Base-by-base conservation (phyloP, 768 basidiomycete species). In the Kwoniella botswanensis region DNA sequence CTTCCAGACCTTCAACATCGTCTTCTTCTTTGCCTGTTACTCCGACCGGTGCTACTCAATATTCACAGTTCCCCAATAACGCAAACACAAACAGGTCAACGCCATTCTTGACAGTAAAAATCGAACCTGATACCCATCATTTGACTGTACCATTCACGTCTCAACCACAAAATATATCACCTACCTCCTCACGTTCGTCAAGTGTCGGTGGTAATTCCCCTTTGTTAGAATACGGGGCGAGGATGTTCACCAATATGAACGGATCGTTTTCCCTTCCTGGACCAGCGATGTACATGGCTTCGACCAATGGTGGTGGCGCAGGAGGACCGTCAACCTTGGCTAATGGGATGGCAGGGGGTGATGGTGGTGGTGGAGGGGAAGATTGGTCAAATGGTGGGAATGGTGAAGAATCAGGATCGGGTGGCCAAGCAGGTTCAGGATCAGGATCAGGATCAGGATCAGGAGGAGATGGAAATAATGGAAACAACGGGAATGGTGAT, bases 231-330 rank as follows among this genome's bases (percentile, higher is more conserved):
- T 71, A 71, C 24, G 63, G 63, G 3, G 50, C 43, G 9, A 46
- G 59, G 7, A 63, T 63, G 59, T 71, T 65, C 53, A 64, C 62
- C 68, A 70, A 70, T 41, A 70, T 70, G 68, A 70, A 70, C 42
- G 69, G 69, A 22, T 50, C 64, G 11, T 43, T 64, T 17, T 56
- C 56, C 2, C 55, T 65, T 26, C 70, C 63, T 10, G 65, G 50
- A 10, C 35, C 64, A 5, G 60, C 50, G 29, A 71, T 71, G 64
- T 71, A 71, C 46, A 66, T 63, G 61, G 56, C 65, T 10, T 67
- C 70, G 18, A 61, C 52, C 52, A 63, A 69, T 29, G 56, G 63
- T 26, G 63, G 63, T 35, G 46, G 46, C 4, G 46, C 4, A 44
- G 68, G 57, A 43, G 41, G 50, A 17, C 63, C 68, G 9, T 29